phyloP scores from a whole-genome alignment of 2,329 filamentous ascomycete species.

The Fusarium virguliforme region DNA sequence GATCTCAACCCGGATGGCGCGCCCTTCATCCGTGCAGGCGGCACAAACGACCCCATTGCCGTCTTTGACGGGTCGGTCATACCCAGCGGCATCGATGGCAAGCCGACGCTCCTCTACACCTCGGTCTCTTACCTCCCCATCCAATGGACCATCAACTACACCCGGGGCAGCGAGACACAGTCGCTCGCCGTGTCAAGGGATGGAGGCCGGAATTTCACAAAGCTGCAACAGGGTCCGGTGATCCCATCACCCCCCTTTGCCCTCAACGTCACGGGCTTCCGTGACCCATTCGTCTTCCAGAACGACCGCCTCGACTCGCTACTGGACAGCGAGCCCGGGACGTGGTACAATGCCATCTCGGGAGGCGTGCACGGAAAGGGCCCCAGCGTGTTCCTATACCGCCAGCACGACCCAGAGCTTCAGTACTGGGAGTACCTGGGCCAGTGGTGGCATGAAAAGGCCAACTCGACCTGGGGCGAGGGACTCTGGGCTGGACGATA shows the following conservation, averaged over 20 bases:
- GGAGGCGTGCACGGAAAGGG: conserved; percentile 46
- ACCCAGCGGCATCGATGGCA: conserved; percentile 60
- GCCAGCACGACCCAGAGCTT: conserved; percentile 46
- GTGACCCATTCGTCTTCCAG: conserved; percentile 48
- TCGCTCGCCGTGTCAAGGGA: conserved; percentile 61
- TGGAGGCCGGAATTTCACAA: conserved; percentile 50
- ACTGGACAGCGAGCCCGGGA: conserved; percentile 37
- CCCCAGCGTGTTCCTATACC: conserved; percentile 46
- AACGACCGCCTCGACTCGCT: conserved; percentile 40
- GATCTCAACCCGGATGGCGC: conserved; percentile 60
- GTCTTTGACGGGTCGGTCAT: conserved; percentile 65
- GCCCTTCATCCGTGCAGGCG: conserved; percentile 61
- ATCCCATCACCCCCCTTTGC: conserved; percentile 43
- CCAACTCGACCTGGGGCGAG: conserved; percentile 56
- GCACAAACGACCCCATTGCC: conserved; percentile 45
- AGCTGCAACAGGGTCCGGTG: conserved; percentile 42
- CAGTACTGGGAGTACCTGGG: conserved; percentile 50
- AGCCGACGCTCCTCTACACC: conserved; percentile 63
- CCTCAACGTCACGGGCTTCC: conserved; percentile 48
- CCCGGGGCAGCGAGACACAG: conserved; percentile 63
- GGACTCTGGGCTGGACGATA: conserved; percentile 57
- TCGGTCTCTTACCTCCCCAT: conserved; percentile 63
- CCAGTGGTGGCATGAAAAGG: conserved; percentile 57
- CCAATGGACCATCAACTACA: conserved; percentile 63
- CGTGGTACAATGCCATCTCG: conserved; percentile 46